A percentile compares a stretch with the other conserved stretches of the same genome.
phyloP scores from a whole-genome alignment of 1,284 basidiomycete genomes.

The Trametes pubescens region DNA sequence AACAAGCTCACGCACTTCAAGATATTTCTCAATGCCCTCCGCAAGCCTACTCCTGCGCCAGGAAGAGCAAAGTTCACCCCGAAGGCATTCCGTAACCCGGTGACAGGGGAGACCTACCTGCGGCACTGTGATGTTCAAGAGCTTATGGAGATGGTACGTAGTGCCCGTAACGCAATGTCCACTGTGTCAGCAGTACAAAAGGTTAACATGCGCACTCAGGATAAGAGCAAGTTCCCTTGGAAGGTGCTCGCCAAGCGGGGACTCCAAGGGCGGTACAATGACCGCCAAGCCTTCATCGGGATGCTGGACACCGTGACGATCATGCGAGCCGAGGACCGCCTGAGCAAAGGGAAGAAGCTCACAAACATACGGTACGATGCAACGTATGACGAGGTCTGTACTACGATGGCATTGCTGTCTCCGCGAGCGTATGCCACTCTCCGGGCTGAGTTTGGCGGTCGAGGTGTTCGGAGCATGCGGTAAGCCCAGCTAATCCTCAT shows the following conservation, averaged over 20 bases:
- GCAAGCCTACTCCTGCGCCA: background rate
- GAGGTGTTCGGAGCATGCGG: constrained; percentile 10
- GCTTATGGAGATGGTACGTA: constrained; percentile 14
- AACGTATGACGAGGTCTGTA: constrained; percentile 6
- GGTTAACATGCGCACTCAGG: background rate
- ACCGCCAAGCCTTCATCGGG: constrained; percentile 8
- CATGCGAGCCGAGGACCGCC: constrained; percentile 5
- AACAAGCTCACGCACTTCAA: constrained; percentile 47
- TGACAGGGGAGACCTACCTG: constrained; percentile 4
- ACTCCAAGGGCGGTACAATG: constrained; percentile 1
- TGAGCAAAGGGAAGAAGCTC: constrained; percentile 10
- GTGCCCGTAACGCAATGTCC: no score
- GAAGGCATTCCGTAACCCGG: constrained; percentile 5
- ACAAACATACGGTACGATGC: constrained; percentile 10
- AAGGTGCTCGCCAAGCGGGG: constrained; percentile 2
- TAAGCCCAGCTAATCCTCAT: background rate
- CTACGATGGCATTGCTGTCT: constrained; percentile 1
- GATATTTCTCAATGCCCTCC: constrained; percentile 39
- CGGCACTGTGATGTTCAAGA: constrained; percentile 10
- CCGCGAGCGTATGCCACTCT: constrained; percentile 8
- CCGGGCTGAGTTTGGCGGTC: constrained; percentile 11
- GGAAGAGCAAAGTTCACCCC: constrained; percentile 24
- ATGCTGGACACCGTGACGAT: constrained; percentile 10
- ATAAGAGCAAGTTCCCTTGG: constrained; percentile 6
- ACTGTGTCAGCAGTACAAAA: background rate